Base-by-base conservation (phyloP, 2,329 filamentous ascomycete species). In the Penicillium janthinellum region DNA sequence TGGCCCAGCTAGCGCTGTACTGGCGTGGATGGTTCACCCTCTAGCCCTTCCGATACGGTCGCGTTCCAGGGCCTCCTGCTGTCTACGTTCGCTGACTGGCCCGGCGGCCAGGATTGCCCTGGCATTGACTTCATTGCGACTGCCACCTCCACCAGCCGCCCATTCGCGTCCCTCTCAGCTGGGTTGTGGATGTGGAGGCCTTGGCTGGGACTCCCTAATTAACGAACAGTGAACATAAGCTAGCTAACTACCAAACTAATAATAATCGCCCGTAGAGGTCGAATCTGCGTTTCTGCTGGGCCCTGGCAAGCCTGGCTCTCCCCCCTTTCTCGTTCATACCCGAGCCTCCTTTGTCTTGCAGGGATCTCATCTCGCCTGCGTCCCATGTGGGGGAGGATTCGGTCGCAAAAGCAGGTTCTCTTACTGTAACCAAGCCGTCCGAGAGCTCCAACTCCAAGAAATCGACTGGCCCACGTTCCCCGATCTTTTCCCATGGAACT, bases 31-130 rank as follows among this genome's bases (percentile, higher is more conserved):
- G 62, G 57, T 62, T 64, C 61, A 57, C 37, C 34, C 54, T 59
- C 47, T 60, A 54, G 56, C 59, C 59, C 57, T 51, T 61, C 53
- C 64, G 61, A 61, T 65, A 67, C 69, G 68, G 67, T 72, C 71
- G 70, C 69, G 69, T 71, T 58, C 69, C 64, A 68, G 64, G 60
- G 62, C 64, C 67, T 63, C 59, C 59, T 61, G 64, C 57, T 35
- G 50, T 45, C 62, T 60, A 59, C 52, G 62, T 54, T 60, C 62
- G 57, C 62, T 71, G 63, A 73, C 70, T 73, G 70, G 71, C 57
- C 62, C 66, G 57, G 56, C 49, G 59, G 44, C 64, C 65, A 63
- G 64, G 64, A 67, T 67, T 48, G 55, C 61, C 67, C 67, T 69
- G 64, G 61, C 64, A 61, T 62, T 62, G 59, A 65, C 63, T 69